Base-by-base conservation (phyloP, 2,329 filamentous ascomycete genomes). In the Rasamsonia emersonii region DNA sequence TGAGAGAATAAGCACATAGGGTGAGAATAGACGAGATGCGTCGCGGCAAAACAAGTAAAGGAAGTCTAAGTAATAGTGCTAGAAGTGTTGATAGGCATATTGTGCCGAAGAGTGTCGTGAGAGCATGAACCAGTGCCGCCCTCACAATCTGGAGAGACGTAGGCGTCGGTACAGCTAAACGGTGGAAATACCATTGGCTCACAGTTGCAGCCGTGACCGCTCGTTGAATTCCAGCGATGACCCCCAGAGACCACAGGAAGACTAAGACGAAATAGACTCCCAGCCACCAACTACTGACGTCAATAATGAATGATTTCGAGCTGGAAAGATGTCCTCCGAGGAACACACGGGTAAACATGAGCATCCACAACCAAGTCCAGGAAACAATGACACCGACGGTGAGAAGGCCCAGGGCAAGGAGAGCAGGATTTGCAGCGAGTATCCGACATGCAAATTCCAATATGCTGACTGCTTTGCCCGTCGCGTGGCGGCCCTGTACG, bases 141-240 rank as follows among this genome's bases (percentile, higher is more conserved):
- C 75, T 69, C 16, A 96, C 86, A 28, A 96, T 81, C 34, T 88
- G 80, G 35, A 73, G 70, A 1, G 86, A 88, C 1, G 84, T 78
- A 2, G 86, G 79, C 6, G 80, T 70, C 4, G 89, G 86, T 8
- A 79, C 73, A 4, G 79, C 77, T 47, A 93, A 82, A 41, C 91
- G 85, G 59, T 96, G 89, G 59, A 96, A 98, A 61, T 98, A 98
- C 91, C 91, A 98, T 59, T 98, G 91, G 24, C 86, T 93, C 15
- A 96, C 89, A 1, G 89, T 94, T 8, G 91, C 91, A 15, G 86
- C 89, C 9, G 89, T 94, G 10, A 88, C 91, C 14, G 85, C 80
- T 37, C 91, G 79, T 56, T 98, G 89, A 14, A 96, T 74, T 11
- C 86, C 86, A 36, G 86, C 81, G 53, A 93, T 78, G 36, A 96